Base-by-base conservation (phyloP, 1,284 basidiomycete species). In the Puccinia coronata region DNA sequence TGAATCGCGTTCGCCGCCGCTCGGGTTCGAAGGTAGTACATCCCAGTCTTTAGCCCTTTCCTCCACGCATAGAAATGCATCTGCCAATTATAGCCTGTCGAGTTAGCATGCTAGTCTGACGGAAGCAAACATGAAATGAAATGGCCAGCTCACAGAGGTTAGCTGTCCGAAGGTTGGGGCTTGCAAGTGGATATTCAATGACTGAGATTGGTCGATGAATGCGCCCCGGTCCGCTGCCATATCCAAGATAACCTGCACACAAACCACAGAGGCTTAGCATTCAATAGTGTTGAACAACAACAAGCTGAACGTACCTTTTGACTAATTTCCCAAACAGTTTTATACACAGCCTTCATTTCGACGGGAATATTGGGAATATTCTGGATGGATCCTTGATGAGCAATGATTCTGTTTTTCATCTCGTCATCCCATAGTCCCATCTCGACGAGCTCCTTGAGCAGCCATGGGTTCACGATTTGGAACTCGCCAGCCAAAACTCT, bases 61-160 rank as follows among this genome's bases (percentile, higher is more conserved):
- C 97, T 97, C 97, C 96, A 99, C 34, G 96, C 97, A 87, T 99
- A 98, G 88, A 99, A 99, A 89, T 99, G 97, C 96, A 98, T 99
- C 84, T 80, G 39, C 4, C 41, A 69, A 41, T 18, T 28, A 36
- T 53, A 23, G 39, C 18, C 11, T 31, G 28, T 28, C n/a, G 47
- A 43, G 4, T 49, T 63, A 63, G 43, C 0, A 20, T 23, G 51
- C n/a, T 4, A 65, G 8, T 20, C 5, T 2, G 47, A 69, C 11
- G 23, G n/a, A 23, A 53, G 31, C 23, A 51, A 47, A 23, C 43
- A 5, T 25, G n/a, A 78, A 20, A 8, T 31, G n/a, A 70, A 28
- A 12, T 23, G 61, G 34, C 8, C 23, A 49, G 23, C 78, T 59
- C 34, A 80, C 78, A 25, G 49, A 84, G 25, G 85, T 85, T 81